These are phyloP conservation scores for Leptoxyphium fumago DNA, from an alignment of 2,329 filamentous ascomycete species.

Conservation along the genomic window DNA sequence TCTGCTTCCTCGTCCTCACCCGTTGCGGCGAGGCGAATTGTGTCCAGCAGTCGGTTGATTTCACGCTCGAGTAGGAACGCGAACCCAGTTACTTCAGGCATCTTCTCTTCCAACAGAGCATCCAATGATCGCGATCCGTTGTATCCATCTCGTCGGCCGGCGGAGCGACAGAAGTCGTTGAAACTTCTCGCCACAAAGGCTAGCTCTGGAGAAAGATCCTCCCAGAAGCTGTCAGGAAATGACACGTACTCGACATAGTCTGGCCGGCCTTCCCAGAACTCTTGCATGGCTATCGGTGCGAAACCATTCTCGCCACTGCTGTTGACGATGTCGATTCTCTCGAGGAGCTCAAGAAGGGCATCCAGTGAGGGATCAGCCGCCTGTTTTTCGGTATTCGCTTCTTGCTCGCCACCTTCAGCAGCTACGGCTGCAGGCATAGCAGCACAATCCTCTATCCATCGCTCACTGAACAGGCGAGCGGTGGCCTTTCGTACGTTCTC, in stretches of 20 bases:
- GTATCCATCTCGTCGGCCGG: slow-evolving; percentile 31
- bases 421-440: slow-evolving; percentile 46
- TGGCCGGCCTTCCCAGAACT: slow-evolving; percentile 87
- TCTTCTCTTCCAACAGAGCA: slow-evolving; percentile 74
- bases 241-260: slow-evolving; percentile 60
- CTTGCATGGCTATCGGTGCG: slow-evolving; percentile 82
- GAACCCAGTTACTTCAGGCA: slow-evolving; percentile 85
- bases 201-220: slow-evolving; percentile 68
- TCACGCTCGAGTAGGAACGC: slow-evolving; percentile 78
- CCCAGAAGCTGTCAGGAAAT: slow-evolving; percentile 61
- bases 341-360: slow-evolving; percentile 77
- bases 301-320: slow-evolving; percentile 82
- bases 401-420: slow-evolving; percentile 35
- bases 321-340: slow-evolving; percentile 85
- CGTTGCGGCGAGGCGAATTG: slow-evolving; percentile 38
- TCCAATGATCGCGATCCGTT: slow-evolving; percentile 56
- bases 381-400: slow-evolving; percentile 18
- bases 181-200: slow-evolving; percentile 85
- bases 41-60: slow-evolving; percentile 52
- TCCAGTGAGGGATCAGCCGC: slow-evolving; percentile 56
- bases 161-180: slow-evolving; percentile 76
- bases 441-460: slow-evolving; percentile 96
- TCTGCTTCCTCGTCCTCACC: slow-evolving; percentile 46
- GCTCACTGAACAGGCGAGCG: slow-evolving; percentile 74
- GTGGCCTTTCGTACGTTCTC: slow-evolving; percentile 88